A percentile compares a stretch with the other conserved stretches of the same genome.
These are phyloP conservation scores for Fusarium sp. DNA, from an alignment of 2,329 filamentous ascomycete species.

Conservation along the genomic window DNA sequence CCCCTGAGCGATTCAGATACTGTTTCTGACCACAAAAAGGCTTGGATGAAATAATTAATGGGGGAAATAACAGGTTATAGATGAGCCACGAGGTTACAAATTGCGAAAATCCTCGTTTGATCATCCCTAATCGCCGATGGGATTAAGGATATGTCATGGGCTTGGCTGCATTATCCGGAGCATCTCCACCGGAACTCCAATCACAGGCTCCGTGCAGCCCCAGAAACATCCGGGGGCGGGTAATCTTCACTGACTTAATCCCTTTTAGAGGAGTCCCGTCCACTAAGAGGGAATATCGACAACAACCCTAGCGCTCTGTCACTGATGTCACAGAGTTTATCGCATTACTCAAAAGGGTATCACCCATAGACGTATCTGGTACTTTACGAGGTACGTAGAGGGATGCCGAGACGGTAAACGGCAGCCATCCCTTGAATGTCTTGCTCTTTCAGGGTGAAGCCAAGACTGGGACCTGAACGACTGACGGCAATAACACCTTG, in stretches of 20 bases:
- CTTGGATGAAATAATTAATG: slow-evolving; percentile 3
- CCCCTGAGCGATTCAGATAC: slow-evolving; percentile 4
- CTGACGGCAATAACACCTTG: slow-evolving; percentile 25
- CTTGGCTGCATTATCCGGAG: slow-evolving; percentile 33
- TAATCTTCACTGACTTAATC: neutral
- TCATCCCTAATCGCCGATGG: slow-evolving; percentile 22
- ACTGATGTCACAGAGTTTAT: slow-evolving; percentile 29
- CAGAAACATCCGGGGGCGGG: slow-evolving; percentile 27
- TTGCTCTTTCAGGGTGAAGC: slow-evolving; percentile 5
- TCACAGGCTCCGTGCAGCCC: slow-evolving; percentile 28
- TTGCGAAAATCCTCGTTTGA: neutral
- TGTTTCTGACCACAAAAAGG: neutral
- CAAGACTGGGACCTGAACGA: slow-evolving; percentile 28
- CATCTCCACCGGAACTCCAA: slow-evolving; percentile 38
- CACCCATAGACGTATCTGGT: slow-evolving; percentile 17
- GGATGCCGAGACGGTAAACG: slow-evolving; percentile 37
- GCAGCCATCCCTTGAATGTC: slow-evolving; percentile 25
- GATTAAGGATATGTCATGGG: slow-evolving; percentile 20
- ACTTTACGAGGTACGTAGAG: slow-evolving; percentile 23
- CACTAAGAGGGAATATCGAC: neutral
- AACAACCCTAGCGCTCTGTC: slow-evolving; percentile 1
- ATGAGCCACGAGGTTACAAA: slow-evolving; percentile 2
- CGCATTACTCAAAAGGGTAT: slow-evolving; percentile 19
- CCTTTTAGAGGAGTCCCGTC: neutral
- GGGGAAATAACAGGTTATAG: slow-evolving; percentile 28